phyloP scores from a whole-genome alignment of 2,329 filamentous ascomycete species.

The Colletotrichum abscissum region DNA sequence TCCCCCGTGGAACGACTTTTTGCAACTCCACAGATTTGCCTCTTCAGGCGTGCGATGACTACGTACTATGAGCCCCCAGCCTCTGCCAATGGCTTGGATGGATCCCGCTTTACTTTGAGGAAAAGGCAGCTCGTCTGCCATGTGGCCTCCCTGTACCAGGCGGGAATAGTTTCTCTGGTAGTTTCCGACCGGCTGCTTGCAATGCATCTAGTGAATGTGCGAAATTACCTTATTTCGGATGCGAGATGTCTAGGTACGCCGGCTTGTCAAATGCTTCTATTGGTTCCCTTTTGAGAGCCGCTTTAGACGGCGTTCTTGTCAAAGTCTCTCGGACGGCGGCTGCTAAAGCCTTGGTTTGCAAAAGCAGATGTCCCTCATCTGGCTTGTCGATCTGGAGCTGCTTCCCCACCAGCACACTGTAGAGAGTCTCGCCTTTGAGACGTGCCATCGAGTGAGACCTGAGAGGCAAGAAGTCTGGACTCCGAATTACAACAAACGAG shows the following conservation, averaged over 20 bases:
- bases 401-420: not conserved
- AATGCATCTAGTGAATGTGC: slow-evolving; percentile 23
- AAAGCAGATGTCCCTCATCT: not conserved
- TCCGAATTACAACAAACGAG: slow-evolving; percentile 6
- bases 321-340: not conserved
- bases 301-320: not conserved
- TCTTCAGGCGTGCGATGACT: slow-evolving; percentile 26
- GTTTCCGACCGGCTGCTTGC: slow-evolving; percentile 17
- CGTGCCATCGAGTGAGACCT: not conserved
- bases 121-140: slow-evolving; percentile 30
- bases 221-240: slow-evolving; percentile 35
- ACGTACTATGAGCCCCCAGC: slow-evolving; percentile 1
- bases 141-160: slow-evolving; percentile 33
- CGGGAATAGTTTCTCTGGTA: slow-evolving; percentile 19
- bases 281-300: not conserved
- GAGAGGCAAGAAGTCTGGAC: not conserved
- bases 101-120: slow-evolving; percentile 17
- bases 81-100: slow-evolving; percentile 13
- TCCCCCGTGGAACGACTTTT: slow-evolving; percentile 31
- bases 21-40: slow-evolving; percentile 31
- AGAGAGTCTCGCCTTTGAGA: slow-evolving; percentile 11
- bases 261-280: slow-evolving; percentile 3
- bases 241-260: not conserved
- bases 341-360: not conserved
- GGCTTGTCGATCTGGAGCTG: not conserved